A percentile compares a stretch with the other conserved stretches of the same genome.
These are phyloP conservation scores for Trametes cingulata DNA, from an alignment of 768 basidiomycete species.

Conservation along the genomic window DNA sequence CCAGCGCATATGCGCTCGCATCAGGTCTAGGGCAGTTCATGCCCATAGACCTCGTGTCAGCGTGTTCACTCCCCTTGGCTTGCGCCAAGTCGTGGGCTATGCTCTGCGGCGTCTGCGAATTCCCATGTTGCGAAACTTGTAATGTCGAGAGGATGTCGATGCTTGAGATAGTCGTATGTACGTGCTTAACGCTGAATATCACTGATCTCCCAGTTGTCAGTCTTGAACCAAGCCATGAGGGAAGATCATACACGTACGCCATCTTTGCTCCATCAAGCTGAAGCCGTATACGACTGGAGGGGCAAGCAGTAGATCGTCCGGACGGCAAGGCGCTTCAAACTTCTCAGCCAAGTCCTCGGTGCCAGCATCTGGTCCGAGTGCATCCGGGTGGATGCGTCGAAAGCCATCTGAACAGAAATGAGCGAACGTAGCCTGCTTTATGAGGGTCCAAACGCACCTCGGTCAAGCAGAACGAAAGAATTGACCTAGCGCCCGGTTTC, in stretches of 20 bases:
- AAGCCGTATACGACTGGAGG: constrained; percentile 58
- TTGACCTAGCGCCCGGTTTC: neutral
- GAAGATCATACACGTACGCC: constrained; percentile 41
- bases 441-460: no score
- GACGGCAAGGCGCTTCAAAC: neutral
- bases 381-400: neutral
- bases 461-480: neutral
- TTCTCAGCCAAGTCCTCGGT: neutral
- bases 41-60: no score
- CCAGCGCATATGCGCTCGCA: neutral
- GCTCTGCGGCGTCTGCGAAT: no score
- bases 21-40: no score
- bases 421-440: no score
- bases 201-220: neutral
- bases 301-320: constrained; percentile 32
- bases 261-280: constrained; percentile 52
- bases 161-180: neutral
- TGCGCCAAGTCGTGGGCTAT: no score
- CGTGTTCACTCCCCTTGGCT: no score
- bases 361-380: neutral
- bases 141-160: neutral
- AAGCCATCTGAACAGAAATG: neutral
- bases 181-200: constrained; percentile 1
- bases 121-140: no score
- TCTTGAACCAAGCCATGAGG: neutral